A percentile compares a stretch with the other conserved stretches of the same genome.
Evolutionary conservation across 2,329 filamentous ascomycete genomes (phyloP).

Genomic region (Pseudocercospora fuligena): DNA sequence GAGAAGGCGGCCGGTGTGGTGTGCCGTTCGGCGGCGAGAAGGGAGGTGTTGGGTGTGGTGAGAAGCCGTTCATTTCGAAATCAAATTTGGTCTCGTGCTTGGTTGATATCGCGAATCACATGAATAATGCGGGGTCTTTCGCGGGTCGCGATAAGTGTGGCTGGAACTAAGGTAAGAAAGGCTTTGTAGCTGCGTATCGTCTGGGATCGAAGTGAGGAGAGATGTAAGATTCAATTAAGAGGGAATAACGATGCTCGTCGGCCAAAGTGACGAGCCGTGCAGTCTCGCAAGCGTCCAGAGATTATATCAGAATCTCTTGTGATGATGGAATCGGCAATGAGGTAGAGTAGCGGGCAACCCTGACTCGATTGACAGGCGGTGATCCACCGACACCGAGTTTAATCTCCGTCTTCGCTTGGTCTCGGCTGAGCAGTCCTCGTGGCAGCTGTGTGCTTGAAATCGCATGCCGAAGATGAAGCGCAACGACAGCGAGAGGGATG

Average conservation of each 20-base stretch:
- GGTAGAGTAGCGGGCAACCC: not conserved
- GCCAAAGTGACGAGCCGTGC: not conserved
- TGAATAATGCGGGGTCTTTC: constrained; percentile 14
- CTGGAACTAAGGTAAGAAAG: not conserved
- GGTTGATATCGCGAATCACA: constrained; percentile 19
- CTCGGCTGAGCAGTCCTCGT: not conserved
- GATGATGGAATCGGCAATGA: constrained; percentile 12
- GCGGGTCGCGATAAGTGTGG: constrained; percentile 10
- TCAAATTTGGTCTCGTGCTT: constrained; percentile 20
- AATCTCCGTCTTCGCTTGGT: constrained; percentile 9
- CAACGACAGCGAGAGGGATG: constrained; percentile 8
- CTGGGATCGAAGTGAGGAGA: not conserved
- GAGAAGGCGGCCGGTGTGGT: constrained; percentile 12
- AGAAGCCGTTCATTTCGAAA: constrained; percentile 24
- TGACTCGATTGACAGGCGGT: constrained; percentile 13
- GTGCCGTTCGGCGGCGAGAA: constrained; percentile 20
- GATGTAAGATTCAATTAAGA: not conserved
- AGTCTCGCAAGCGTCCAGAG: not conserved
- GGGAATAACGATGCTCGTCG: not conserved
- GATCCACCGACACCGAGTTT: not conserved
- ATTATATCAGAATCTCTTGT: constrained; percentile 9
- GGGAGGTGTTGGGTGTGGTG: constrained; percentile 16
- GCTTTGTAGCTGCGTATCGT: not conserved
- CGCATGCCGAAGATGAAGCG: constrained; percentile 18
- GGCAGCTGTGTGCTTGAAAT: not conserved